phyloP scores from a whole-genome alignment of 2,329 filamentous ascomycete species.

The Lomentospora prolificans region DNA sequence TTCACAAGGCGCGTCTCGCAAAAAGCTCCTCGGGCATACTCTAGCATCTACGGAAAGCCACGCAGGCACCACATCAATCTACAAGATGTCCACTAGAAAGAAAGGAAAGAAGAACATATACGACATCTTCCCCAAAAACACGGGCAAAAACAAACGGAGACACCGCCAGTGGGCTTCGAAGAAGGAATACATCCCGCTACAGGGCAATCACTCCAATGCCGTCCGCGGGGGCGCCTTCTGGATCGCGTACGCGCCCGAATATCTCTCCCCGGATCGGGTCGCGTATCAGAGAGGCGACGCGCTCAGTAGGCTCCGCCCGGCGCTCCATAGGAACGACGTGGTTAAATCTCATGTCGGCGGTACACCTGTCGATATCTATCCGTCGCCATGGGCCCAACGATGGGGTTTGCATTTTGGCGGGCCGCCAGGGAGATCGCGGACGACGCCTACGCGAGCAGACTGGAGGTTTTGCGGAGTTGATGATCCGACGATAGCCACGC shows the following conservation, averaged over 20 bases:
- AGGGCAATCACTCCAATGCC: no score
- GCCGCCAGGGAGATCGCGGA: slow-evolving; percentile 20
- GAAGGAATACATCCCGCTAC: no score
- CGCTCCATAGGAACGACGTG: slow-evolving; percentile 15
- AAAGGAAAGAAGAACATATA: no score
- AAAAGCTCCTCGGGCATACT: no score
- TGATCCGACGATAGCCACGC: neutral
- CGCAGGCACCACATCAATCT: no score
- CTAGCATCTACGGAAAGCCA: no score
- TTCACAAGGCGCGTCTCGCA: no score
- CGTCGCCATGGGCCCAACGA: slow-evolving; percentile 18
- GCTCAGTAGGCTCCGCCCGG: slow-evolving; percentile 11
- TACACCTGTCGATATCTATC: slow-evolving; percentile 11
- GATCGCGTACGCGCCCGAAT: neutral
- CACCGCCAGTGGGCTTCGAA: no score
- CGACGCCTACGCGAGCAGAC: slow-evolving; percentile 19
- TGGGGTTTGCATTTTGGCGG: slow-evolving; percentile 20
- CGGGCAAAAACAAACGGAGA: no score
- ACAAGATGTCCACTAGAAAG: no score
- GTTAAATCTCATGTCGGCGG: neutral
- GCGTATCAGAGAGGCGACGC: neutral
- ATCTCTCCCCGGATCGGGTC: neutral
- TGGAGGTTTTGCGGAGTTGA: slow-evolving; percentile 11
- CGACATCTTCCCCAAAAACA: neutral
- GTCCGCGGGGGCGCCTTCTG: neutral